Evolutionary conservation across 192 early-diverging fungal species (phyloP).

Genomic region (Coemansia sp.): DNA sequence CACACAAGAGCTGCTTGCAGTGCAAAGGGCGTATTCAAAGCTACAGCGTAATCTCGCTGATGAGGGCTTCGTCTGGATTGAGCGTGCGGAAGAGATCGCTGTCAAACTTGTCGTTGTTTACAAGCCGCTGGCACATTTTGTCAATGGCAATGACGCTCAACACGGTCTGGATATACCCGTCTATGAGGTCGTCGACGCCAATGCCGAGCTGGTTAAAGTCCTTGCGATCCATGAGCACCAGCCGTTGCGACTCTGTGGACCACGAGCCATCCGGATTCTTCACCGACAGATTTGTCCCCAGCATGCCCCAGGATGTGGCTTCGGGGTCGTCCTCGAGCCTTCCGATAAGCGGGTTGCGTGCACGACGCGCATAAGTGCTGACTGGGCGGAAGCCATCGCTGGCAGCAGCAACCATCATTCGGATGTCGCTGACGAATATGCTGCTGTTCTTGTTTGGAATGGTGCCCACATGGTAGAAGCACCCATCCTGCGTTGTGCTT

Average conservation of each 20-base stretch:
- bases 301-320: slow-evolving; percentile 82
- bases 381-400: slow-evolving; percentile 78
- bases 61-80: slow-evolving; percentile 63
- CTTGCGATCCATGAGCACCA: slow-evolving; percentile 89
- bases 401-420: slow-evolving; percentile 86
- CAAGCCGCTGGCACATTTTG: slow-evolving; percentile 67
- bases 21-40: not conserved
- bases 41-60: slow-evolving; percentile 55
- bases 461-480: slow-evolving; percentile 89
- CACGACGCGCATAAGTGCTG: slow-evolving; percentile 78
- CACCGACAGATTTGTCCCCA: slow-evolving; percentile 85
- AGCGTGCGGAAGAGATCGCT: slow-evolving; percentile 61
- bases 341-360: slow-evolving; percentile 68
- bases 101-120: slow-evolving; percentile 60
- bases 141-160: slow-evolving; percentile 85
- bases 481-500: slow-evolving; percentile 69
- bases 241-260: slow-evolving; percentile 80
- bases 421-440: slow-evolving; percentile 79
- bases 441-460: slow-evolving; percentile 90
- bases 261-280: slow-evolving; percentile 74
- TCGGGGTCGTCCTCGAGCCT: slow-evolving; percentile 59
- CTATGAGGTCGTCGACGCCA: slow-evolving; percentile 85
- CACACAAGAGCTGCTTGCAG: no score
- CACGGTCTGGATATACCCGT: slow-evolving; percentile 88
- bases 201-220: slow-evolving; percentile 87